Base-by-base conservation (phyloP, 1,139 yeast species). In the Diutina catenulata region DNA sequence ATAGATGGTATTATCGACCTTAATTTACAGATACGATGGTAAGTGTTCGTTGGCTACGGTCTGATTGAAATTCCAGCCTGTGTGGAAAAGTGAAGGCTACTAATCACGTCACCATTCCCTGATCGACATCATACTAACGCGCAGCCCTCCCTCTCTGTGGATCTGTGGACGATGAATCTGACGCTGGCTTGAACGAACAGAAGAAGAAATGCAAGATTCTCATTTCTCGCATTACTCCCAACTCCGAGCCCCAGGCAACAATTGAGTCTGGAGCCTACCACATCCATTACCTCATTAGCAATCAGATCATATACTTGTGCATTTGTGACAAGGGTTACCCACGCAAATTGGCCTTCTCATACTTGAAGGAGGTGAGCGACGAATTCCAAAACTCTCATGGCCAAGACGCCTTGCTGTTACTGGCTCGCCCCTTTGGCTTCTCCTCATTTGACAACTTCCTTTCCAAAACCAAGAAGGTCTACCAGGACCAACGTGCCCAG, bases 401-500 rank as follows among this genome's bases (percentile, higher is more conserved):
- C 4, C 62, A 61, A 31, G 94, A 83, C 33, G 80, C 91, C 22
- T 59, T 70, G 43, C 57, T 60, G 47, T 73, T 74, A 13, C 67
- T 68, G 22, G 74, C 84, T 19, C 73, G 94, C 48, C 97, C 98
- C 4, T 91, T 76, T 59, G 95, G 94, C 23, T 91, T 82, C 57
- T 80, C 87, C 41, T 77, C 84, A 39, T 91, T 91, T 56, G 98
- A 74, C 45, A 70, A 68, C 35, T 91, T 83, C 52, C 74, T 91
- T 59, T 78, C 77, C 50, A 87, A 88, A 60, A 87, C 97, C 4
- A 84, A 80, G 52, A 82, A 86, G 49, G 66, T 87, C 14, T 91
- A 88, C 56, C 87, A 83, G 49, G 96, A 91, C 56, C 84, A 88
- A 45, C 71, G 95, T 42, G 95, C 95, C 1, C 93, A 87, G 46